These are phyloP conservation scores for Kockovaella imperatae DNA, from an alignment of 768 basidiomycete genomes.

Conservation along the genomic window DNA sequence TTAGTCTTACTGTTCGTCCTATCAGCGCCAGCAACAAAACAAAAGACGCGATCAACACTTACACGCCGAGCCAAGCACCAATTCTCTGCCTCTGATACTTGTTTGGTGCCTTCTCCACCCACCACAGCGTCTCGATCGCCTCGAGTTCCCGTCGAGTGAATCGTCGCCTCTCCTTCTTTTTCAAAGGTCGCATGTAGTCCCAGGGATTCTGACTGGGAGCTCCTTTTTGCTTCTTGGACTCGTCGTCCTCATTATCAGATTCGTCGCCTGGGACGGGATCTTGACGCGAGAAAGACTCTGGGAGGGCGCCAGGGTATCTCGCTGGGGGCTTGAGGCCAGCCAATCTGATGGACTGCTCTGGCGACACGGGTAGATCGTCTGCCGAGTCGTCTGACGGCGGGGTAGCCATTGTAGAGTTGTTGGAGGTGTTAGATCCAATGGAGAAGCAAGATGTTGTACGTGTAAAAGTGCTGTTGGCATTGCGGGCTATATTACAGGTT, in stretches of 20 bases:
- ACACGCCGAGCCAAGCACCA: slow-evolving; percentile 26
- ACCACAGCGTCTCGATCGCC: slow-evolving; percentile 23
- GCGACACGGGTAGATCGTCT: no score
- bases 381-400: no score
- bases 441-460: no score
- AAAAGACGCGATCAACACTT: neutral
- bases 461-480: no score
- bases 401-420: no score
- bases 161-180: slow-evolving; percentile 16
- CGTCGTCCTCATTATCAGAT: slow-evolving; percentile 2
- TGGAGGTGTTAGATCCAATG: no score
- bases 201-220: slow-evolving; percentile 25
- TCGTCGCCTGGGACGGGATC: slow-evolving; percentile 19
- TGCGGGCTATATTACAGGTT: no score
- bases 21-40: neutral
- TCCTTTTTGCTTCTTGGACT: slow-evolving; percentile 6
- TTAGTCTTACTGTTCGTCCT: slow-evolving; percentile 6
- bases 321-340: slow-evolving; percentile 21
- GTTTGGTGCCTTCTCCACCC: slow-evolving; percentile 15
- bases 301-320: slow-evolving; percentile 14
- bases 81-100: slow-evolving; percentile 25
- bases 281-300: slow-evolving; percentile 11
- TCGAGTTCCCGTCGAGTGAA: slow-evolving; percentile 20
- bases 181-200: slow-evolving; percentile 15
- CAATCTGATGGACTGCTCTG: no score